phyloP scores from a whole-genome alignment of 2,329 filamentous ascomycete genomes.

The Pseudogymnoascus sp. region DNA sequence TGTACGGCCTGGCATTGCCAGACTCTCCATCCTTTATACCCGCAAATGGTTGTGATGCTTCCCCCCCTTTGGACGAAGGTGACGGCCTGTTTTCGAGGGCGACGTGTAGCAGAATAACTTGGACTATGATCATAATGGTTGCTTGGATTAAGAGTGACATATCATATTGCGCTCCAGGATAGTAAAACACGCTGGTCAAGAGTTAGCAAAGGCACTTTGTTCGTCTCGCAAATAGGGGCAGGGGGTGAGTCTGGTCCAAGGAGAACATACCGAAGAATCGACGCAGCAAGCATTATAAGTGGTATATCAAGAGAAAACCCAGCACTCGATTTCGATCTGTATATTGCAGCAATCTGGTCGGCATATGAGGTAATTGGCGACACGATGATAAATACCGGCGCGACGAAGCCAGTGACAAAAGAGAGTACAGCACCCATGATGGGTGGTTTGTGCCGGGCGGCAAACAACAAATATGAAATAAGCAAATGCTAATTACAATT shows the following conservation, averaged over 20 bases:
- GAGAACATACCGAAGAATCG: slow-evolving; percentile 51
- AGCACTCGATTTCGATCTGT: slow-evolving; percentile 55
- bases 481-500: slow-evolving; percentile 9
- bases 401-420: slow-evolving; percentile 47
- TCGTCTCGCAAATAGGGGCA: background rate
- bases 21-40: slow-evolving; percentile 28
- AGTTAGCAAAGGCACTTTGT: slow-evolving; percentile 12
- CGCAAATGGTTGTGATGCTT: slow-evolving; percentile 56
- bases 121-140: slow-evolving; percentile 58
- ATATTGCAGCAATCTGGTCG: slow-evolving; percentile 61
- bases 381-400: slow-evolving; percentile 56
- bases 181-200: slow-evolving; percentile 57
- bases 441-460: background rate
- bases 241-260: background rate
- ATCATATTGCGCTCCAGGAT: slow-evolving; percentile 60
- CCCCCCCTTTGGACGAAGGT: slow-evolving; percentile 53
- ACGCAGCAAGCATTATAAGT: slow-evolving; percentile 65
- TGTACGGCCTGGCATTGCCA: slow-evolving; percentile 55
- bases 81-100: slow-evolving; percentile 61
- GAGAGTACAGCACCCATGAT: slow-evolving; percentile 27
- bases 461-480: background rate
- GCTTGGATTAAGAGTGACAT: slow-evolving; percentile 57
- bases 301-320: slow-evolving; percentile 67
- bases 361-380: slow-evolving; percentile 60
- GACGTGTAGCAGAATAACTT: slow-evolving; percentile 58